Evolutionary conservation across 2,329 filamentous ascomycete species (phyloP).

Genomic region (Paecilomyces niveus): DNA sequence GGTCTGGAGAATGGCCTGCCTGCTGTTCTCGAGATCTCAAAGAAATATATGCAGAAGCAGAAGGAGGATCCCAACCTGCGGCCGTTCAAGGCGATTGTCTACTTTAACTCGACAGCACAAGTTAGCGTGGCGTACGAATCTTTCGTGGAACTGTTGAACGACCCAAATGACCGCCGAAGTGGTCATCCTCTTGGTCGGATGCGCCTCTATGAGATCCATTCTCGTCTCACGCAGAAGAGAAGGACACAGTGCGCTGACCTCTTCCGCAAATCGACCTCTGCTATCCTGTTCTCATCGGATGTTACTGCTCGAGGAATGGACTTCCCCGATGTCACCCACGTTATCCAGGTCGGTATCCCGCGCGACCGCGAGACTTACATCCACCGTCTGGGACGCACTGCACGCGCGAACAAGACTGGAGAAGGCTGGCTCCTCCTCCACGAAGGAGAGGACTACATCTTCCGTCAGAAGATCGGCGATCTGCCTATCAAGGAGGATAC

Average conservation of each 20-base stretch:
- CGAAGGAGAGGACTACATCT: conserved; percentile 42
- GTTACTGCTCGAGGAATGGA: conserved; percentile 79
- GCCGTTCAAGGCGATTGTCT: conserved; percentile 95
- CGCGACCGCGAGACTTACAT: conserved; percentile 64
- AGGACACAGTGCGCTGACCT: conserved; percentile 63
- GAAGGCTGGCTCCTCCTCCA: conserved; percentile 56
- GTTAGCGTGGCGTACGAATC: conserved; percentile 59
- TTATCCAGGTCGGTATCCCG: conserved; percentile 64
- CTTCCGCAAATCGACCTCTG: conserved; percentile 61
- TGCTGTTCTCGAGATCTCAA: conserved; percentile 66
- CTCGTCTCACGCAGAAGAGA: conserved; percentile 61
- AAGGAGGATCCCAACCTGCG: conserved; percentile 27
- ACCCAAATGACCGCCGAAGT: conserved; percentile 22
- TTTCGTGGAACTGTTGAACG: conserved; percentile 45
- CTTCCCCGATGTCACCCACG: conserved; percentile 72
- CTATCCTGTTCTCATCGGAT: conserved; percentile 68
- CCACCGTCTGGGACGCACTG: conserved; percentile 70
- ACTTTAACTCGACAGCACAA: conserved; percentile 72
- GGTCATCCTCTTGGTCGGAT: conserved; percentile 24
- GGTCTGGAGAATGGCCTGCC: conserved; percentile 73
- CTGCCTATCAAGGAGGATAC: conserved; percentile 46
- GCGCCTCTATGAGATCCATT: conserved; percentile 61
- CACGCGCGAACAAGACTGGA: conserved; percentile 57
- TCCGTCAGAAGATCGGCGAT: conserved; percentile 45
- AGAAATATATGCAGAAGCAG: conserved; percentile 49